Evolutionary conservation across 2,329 filamentous ascomycete species (phyloP).

Genomic region (Penicillium occitanis): DNA sequence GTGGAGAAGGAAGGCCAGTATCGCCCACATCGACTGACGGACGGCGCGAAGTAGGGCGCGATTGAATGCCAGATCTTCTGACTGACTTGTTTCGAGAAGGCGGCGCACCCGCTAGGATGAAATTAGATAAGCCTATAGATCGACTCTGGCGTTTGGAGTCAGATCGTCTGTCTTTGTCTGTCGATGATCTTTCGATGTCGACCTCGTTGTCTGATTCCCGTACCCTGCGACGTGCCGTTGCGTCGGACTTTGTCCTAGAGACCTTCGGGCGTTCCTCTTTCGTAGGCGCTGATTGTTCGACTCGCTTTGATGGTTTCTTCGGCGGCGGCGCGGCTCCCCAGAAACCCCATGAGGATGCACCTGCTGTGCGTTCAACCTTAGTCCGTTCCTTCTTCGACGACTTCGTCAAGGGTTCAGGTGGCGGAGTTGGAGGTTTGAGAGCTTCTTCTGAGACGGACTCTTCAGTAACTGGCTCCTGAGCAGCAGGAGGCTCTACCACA

Average conservation of each 20-base stretch:
- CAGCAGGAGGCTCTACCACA: slow-evolving; percentile 22
- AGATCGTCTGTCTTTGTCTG: slow-evolving; percentile 64
- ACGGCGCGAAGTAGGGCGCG: slow-evolving; percentile 60
- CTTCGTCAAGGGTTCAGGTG: slow-evolving; percentile 58
- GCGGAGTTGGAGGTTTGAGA: slow-evolving; percentile 43
- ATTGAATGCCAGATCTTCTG: slow-evolving; percentile 60
- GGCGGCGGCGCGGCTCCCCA: slow-evolving; percentile 61
- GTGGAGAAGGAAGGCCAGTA: slow-evolving; percentile 67
- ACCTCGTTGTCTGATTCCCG: slow-evolving; percentile 60
- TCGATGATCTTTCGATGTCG: slow-evolving; percentile 54
- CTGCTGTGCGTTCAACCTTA: slow-evolving; percentile 69
- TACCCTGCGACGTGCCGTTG: slow-evolving; percentile 58
- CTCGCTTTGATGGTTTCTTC: slow-evolving; percentile 51
- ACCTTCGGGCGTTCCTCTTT: slow-evolving; percentile 46
- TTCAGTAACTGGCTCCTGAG: slow-evolving; percentile 28
- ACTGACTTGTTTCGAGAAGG: slow-evolving; percentile 63
- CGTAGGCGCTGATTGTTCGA: slow-evolving; percentile 38
- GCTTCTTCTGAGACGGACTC: slow-evolving; percentile 22
- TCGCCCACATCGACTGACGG: slow-evolving; percentile 65
- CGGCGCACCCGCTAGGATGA: slow-evolving; percentile 67
- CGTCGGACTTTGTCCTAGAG: slow-evolving; percentile 58
- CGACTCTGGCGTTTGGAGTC: slow-evolving; percentile 57
- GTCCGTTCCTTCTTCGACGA: slow-evolving; percentile 71
- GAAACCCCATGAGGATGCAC: slow-evolving; percentile 69
- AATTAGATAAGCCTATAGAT: slow-evolving; percentile 55